Conservation (phyloP, 2,329 filamentous ascomycete species). For the Diaporthe sp. region DNA sequence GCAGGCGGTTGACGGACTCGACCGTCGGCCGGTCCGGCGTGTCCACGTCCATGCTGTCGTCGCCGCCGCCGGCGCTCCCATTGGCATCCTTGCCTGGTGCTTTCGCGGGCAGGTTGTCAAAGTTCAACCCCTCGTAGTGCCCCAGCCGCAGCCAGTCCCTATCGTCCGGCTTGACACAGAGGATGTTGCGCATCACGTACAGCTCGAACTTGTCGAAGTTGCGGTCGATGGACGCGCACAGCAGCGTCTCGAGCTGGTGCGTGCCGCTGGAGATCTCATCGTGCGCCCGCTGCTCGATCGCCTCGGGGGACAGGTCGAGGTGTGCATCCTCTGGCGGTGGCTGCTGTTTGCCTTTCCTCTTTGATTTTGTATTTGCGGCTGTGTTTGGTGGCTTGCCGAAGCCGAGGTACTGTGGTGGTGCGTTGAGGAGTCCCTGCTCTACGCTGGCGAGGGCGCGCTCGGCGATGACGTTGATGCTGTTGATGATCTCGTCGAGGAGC, state of each 20-base stretch:
- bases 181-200: slow-evolving; percentile 88
- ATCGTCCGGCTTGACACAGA: slow-evolving; percentile 77
- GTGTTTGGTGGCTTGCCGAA: slow-evolving; percentile 65
- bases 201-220: slow-evolving; percentile 91
- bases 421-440: slow-evolving; percentile 83
- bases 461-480: slow-evolving; percentile 93
- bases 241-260: slow-evolving; percentile 85
- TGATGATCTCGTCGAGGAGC: slow-evolving; percentile 97
- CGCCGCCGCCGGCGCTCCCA: slow-evolving; percentile 35
- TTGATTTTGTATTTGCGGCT: slow-evolving; percentile 48
- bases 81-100: slow-evolving; percentile 19
- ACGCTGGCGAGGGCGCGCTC: slow-evolving; percentile 91
- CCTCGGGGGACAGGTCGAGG: slow-evolving; percentile 39
- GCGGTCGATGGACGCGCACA: slow-evolving; percentile 85
- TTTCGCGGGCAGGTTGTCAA: slow-evolving; percentile 47
- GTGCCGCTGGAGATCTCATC: slow-evolving; percentile 90
- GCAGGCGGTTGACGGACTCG: slow-evolving; percentile 78
- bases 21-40: slow-evolving; percentile 63
- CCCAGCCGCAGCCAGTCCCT: slow-evolving; percentile 83
- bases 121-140: slow-evolving; percentile 83
- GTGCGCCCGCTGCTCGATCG: slow-evolving; percentile 62
- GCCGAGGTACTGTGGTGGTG: slow-evolving; percentile 83
- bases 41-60: slow-evolving; percentile 44
- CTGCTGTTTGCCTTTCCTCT: slow-evolving; percentile 38
- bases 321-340: slow-evolving; percentile 23